phyloP scores from a whole-genome alignment of 1,284 basidiomycete species.

The Sparassis latifolia region DNA sequence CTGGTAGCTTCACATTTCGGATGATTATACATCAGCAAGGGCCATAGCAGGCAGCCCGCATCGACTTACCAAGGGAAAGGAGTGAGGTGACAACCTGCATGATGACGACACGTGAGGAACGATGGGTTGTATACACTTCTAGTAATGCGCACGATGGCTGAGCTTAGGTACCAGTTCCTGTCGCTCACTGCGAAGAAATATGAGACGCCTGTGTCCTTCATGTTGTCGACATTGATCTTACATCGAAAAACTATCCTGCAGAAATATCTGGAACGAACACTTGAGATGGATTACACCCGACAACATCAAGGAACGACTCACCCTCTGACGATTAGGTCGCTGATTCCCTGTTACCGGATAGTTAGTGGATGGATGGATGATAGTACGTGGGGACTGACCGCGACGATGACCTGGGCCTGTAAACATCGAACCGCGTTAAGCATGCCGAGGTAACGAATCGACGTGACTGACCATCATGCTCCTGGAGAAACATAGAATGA shows the following conservation, averaged over 20 bases:
- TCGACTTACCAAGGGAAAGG: not conserved
- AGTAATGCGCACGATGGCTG: not conserved
- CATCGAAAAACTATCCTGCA: not conserved
- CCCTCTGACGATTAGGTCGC: slow-evolving; percentile 1
- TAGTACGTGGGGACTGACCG: not conserved
- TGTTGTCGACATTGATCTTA: not conserved
- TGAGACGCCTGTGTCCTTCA: not conserved
- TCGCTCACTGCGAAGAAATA: not conserved
- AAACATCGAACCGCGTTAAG: not conserved
- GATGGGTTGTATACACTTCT: not conserved
- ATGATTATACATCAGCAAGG: not conserved
- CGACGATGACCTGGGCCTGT: slow-evolving; percentile 4
- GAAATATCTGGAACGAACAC: not conserved
- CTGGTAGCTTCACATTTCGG: not conserved
- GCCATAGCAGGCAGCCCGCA: not conserved
- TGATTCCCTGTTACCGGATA: not conserved
- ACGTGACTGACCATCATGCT: slow-evolving; percentile 2
- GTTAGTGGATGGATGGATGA: not conserved
- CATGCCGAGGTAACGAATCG: not conserved
- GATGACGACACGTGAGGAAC: not conserved
- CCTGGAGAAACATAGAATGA: not conserved
- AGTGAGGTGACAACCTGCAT: not conserved
- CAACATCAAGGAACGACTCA: not conserved
- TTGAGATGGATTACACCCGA: not conserved
- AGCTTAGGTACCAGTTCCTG: not conserved